Evolutionary conservation across 2,329 filamentous ascomycete species (phyloP).

Genomic region (Talaromyces sp.): DNA sequence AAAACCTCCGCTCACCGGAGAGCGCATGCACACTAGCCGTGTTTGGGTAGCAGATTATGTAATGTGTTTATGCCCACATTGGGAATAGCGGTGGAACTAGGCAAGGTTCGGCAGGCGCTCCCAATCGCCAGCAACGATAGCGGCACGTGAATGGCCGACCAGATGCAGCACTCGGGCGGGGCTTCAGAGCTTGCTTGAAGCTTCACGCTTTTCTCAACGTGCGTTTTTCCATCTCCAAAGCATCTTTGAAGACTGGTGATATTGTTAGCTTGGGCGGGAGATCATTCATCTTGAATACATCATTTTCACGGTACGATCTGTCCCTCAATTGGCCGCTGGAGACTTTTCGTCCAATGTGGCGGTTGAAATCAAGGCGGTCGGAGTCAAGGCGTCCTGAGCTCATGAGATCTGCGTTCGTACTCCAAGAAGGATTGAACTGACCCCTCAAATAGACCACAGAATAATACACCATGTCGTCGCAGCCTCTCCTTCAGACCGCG

Average conservation of each 20-base stretch:
- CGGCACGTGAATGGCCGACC: conserved; percentile 8
- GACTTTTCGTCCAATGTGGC: neutral
- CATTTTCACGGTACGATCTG: neutral
- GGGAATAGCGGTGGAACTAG: no score
- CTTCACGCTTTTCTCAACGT: neutral
- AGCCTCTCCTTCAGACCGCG: conserved; percentile 90
- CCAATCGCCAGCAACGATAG: conserved; percentile 2
- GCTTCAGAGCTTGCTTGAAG: neutral
- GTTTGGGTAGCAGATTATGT: neutral
- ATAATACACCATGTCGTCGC: conserved; percentile 70
- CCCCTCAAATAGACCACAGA: conserved; percentile 17
- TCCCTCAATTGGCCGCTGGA: neutral
- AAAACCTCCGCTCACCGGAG: conserved; percentile 1
- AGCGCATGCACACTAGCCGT: neutral
- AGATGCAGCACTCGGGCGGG: conserved; percentile 3
- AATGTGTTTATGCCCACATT: neutral
- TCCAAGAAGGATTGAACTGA: neutral
- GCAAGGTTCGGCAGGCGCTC: neutral
- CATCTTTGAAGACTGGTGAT: neutral
- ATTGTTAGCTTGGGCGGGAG: neutral
- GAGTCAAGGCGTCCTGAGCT: neutral
- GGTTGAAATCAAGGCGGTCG: neutral
- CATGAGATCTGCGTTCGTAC: neutral
- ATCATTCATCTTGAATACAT: neutral
- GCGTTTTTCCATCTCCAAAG: neutral